phyloP scores from a whole-genome alignment of 768 basidiomycete species.

The Phaeotremella fagi region DNA sequence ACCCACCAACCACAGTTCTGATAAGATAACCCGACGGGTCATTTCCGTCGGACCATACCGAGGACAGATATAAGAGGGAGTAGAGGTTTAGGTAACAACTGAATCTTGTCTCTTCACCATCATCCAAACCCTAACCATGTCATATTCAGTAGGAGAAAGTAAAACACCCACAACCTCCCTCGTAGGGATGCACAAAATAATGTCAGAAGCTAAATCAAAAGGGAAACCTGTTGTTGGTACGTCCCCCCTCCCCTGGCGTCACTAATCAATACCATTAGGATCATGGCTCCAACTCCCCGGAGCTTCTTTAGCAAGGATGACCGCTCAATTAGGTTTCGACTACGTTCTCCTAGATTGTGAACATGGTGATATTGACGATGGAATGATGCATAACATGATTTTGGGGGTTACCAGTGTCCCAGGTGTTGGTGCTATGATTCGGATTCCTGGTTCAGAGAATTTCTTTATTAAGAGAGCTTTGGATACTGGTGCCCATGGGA shows the following conservation, averaged over 20 bases:
- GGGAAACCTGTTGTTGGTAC: background rate
- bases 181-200: background rate
- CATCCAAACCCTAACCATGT: background rate
- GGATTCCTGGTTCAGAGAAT: conserved; percentile 26
- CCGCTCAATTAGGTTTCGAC: conserved; percentile 22
- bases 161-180: background rate
- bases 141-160: background rate
- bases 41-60: background rate
- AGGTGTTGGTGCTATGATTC: conserved; percentile 29
- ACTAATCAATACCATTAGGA: conserved; percentile 2
- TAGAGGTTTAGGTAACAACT: too few species aligned
- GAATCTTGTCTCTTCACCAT: background rate
- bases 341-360: conserved; percentile 21
- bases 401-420: conserved; percentile 16
- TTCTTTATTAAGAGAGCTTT: conserved; percentile 33
- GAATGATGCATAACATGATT: conserved; percentile 33
- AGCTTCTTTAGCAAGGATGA: conserved; percentile 20
- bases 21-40: background rate
- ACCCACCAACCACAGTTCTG: background rate
- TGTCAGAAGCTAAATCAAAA: background rate
- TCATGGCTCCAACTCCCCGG: conserved; percentile 26
- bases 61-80: too few species aligned
- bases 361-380: conserved; percentile 38
- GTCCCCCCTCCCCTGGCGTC: background rate
- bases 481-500: conserved; percentile 29